Base-by-base conservation (phyloP, 805 yeast genomes). In the Limtongia smithiae region DNA sequence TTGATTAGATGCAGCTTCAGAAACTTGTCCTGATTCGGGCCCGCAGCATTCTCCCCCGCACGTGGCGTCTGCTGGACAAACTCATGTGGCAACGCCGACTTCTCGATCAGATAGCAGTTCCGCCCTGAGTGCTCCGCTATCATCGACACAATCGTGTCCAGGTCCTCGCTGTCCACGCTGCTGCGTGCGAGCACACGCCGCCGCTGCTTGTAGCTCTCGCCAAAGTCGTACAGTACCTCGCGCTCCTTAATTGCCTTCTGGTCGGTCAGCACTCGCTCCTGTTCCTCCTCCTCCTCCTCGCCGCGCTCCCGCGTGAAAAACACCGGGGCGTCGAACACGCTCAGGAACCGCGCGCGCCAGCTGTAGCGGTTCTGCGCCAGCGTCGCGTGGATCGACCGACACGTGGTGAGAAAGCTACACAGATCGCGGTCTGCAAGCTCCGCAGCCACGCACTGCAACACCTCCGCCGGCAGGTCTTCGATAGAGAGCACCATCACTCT, bases 401-500 rank as follows among this genome's bases (percentile, higher is more conserved):
- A 53, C 4, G 56, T 32, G 0, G 35, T 28, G 3, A 45, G 34
- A 18, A 53, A 30, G 15, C 32, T 14, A 7, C 36, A 37, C 24
- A 53, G 40, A n/a, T 41, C 33, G 1, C 27, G 15, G 38, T 53
- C 57, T 7, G 55, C 37, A 18, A 53, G 44, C 18, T 30, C 22
- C 27, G 28, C 36, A 30, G 56, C 57, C 17, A 53, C 36, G 11
- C 42, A 21, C 42, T 53, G 57, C 36, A 53, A 37, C 12, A 53
- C 36, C 41, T 53, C 56, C 2, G 41, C 42, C 15, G 56, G 54
- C 25, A 48, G 36, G 8, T 44, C 50, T n/a, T 40, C 50, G 11
- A 50, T 31, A 20, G 27, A 24, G 18, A 32, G 41, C 41, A 35
- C 37, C 41, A 44, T 36, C 21, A 22, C 27, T 15, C 6, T 25